Conservation (phyloP, 2,329 filamentous ascomycete genomes). For the Gaeumannomyces tritici region DNA sequence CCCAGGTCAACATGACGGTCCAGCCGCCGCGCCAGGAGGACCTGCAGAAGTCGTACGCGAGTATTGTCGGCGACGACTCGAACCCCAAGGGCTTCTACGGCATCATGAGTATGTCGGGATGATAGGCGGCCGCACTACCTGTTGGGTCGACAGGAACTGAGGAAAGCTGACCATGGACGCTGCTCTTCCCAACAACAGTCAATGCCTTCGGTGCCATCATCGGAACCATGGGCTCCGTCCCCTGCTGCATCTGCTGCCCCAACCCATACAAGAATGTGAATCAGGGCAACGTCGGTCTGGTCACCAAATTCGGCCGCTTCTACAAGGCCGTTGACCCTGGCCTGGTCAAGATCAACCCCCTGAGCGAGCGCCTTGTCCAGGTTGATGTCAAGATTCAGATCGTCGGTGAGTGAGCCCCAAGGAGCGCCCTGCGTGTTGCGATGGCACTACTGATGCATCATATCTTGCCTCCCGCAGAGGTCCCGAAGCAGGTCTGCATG, state of each 20-base stretch:
- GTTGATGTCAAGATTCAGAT: slow-evolving; percentile 99
- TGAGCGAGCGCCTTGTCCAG: slow-evolving; percentile 80
- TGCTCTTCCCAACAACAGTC: slow-evolving; percentile 7
- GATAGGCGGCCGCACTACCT: neutral
- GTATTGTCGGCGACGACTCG: slow-evolving; percentile 52
- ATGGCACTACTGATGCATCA: slow-evolving; percentile 1
- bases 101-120: slow-evolving; percentile 56
- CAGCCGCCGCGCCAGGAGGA: slow-evolving; percentile 75
- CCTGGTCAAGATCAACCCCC: slow-evolving; percentile 93
- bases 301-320: slow-evolving; percentile 93
- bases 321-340: slow-evolving; percentile 94
- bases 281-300: slow-evolving; percentile 89
- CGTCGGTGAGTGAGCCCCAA: slow-evolving; percentile 32
- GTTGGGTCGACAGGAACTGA: too few species aligned
- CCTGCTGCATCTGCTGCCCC: slow-evolving; percentile 84
- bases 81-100: slow-evolving; percentile 83
- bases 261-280: slow-evolving; percentile 91
- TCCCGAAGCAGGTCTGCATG: slow-evolving; percentile 96
- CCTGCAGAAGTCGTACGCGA: slow-evolving; percentile 73
- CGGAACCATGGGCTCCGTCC: slow-evolving; percentile 75
- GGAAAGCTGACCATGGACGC: neutral
- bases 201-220: slow-evolving; percentile 59
- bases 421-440: too few species aligned
- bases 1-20: slow-evolving; percentile 54
- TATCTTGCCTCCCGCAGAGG: slow-evolving; percentile 40